Conservation (phyloP, 1,284 basidiomycete genomes). For the Porogramme epimiltina region DNA sequence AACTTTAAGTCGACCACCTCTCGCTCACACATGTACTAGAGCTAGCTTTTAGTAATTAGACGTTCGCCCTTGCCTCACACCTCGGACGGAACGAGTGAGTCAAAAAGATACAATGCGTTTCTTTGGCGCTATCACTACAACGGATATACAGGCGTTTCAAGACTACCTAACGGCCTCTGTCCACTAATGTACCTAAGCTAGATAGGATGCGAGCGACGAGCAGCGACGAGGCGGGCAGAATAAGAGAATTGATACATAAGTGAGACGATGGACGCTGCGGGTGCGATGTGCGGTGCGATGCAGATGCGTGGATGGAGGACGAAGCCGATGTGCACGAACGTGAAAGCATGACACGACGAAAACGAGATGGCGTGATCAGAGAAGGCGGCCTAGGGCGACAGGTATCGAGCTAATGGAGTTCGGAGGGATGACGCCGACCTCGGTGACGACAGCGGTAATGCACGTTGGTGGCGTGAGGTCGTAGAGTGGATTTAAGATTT, state of each 20-base stretch:
- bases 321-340: constrained; percentile 14
- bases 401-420: constrained; percentile 83
- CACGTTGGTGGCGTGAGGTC: constrained; percentile 88
- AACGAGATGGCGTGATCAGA: constrained; percentile 28
- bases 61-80: background rate
- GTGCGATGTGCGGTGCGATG: constrained; percentile 7
- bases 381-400: constrained; percentile 64
- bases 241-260: constrained; percentile 10
- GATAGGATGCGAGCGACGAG: constrained; percentile 3
- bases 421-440: constrained; percentile 90
- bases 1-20: constrained; percentile 18
- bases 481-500: constrained; percentile 84
- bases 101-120: constrained; percentile 1
- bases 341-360: constrained; percentile 16
- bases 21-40: background rate
- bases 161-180: constrained; percentile 12
- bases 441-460: constrained; percentile 95
- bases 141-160: constrained; percentile 14
- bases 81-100: background rate
- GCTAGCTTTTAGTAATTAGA: background rate
- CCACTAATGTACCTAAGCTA: constrained; percentile 21
- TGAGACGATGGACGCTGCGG: constrained; percentile 14
- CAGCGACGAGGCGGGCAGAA: background rate
- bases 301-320: constrained; percentile 5
- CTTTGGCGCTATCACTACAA: constrained; percentile 17